phyloP scores from a whole-genome alignment of 2,329 filamentous ascomycete genomes.

The Colletotrichum lini region DNA sequence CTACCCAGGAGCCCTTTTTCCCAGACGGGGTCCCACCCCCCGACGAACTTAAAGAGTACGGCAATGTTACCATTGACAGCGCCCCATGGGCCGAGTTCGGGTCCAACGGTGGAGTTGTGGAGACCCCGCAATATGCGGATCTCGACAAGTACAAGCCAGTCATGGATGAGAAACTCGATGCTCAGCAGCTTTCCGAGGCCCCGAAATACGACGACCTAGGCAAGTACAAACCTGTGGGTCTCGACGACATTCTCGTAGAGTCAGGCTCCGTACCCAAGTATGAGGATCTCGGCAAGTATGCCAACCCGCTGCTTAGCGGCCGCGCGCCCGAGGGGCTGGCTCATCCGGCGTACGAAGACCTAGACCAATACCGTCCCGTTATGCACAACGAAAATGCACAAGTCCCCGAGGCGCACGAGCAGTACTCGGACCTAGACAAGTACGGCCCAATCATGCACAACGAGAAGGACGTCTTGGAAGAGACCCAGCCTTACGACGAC shows the following conservation, averaged over 20 bases:
- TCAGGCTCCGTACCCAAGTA: conserved; percentile 45
- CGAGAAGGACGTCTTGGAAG: conserved; percentile 55
- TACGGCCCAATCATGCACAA: conserved; percentile 47
- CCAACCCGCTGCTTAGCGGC: conserved; percentile 39
- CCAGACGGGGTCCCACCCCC: conserved; percentile 53
- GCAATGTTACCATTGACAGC: conserved; percentile 50
- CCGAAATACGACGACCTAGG: conserved; percentile 59
- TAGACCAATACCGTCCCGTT: conserved; percentile 51
- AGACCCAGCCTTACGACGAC: conserved; percentile 57
- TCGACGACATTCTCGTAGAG: conserved; percentile 29
- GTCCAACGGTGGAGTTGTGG: conserved; percentile 38
- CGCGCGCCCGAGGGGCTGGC: conserved; percentile 45
- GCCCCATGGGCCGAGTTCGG: conserved; percentile 43
- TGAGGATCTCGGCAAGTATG: conserved; percentile 54
- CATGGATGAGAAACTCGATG: conserved; percentile 47
- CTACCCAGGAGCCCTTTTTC: conserved; percentile 47
- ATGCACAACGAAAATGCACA: conserved; percentile 53
- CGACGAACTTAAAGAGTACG: conserved; percentile 54
- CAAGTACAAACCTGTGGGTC: conserved; percentile 53
- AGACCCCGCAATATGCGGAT: conserved; percentile 45
- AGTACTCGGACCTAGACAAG: conserved; percentile 43
- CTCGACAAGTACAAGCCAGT: conserved; percentile 55
- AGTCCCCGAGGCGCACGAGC: conserved; percentile 34
- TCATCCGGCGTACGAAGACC: conserved; percentile 52
- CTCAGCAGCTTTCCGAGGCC: conserved; percentile 40